phyloP scores from a whole-genome alignment of 2,329 filamentous ascomycete genomes.

The Diaporthe eres region DNA sequence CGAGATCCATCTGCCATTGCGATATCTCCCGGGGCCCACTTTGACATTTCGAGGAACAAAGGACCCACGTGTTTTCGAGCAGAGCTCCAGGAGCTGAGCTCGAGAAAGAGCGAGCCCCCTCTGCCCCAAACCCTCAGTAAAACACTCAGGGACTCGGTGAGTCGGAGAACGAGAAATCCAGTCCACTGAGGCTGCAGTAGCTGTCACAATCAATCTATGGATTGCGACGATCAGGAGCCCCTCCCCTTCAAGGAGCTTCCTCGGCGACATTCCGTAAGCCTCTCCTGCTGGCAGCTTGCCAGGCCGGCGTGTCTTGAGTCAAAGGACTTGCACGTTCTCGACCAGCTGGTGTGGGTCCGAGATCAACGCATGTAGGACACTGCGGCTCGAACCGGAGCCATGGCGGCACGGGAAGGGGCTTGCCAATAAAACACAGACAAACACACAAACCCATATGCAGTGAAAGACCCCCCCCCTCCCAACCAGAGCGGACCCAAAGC shows the following conservation, averaged over 20 bases:
- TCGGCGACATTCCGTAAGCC: constrained; percentile 26
- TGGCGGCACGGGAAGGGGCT: constrained; percentile 13
- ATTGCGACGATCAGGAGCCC: constrained; percentile 14
- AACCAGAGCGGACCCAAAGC: constrained; percentile 5
- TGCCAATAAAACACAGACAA: constrained; percentile 5
- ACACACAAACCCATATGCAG: not conserved
- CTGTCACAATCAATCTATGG: constrained; percentile 17
- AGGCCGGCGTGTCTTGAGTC: constrained; percentile 17
- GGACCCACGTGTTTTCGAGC: constrained; percentile 29
- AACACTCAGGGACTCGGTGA: constrained; percentile 24
- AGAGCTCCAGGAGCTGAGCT: constrained; percentile 17
- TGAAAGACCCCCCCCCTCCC: constrained; percentile 1
- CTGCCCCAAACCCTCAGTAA: not conserved
- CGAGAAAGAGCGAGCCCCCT: not conserved
- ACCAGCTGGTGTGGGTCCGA: constrained; percentile 22
- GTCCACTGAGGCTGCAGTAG: constrained; percentile 9
- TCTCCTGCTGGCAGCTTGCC: constrained; percentile 15
- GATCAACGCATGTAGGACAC: constrained; percentile 27
- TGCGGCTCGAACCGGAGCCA: constrained; percentile 33
- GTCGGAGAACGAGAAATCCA: constrained; percentile 7
- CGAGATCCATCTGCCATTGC: constrained; percentile 32
- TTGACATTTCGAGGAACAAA: constrained; percentile 16
- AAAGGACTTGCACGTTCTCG: constrained; percentile 22
- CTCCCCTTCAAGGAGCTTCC: constrained; percentile 19
- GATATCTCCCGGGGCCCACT: constrained; percentile 30